Evolutionary conservation across 345 rosid species (phyloP).

Genomic region (Eucalyptus rudis): DNA sequence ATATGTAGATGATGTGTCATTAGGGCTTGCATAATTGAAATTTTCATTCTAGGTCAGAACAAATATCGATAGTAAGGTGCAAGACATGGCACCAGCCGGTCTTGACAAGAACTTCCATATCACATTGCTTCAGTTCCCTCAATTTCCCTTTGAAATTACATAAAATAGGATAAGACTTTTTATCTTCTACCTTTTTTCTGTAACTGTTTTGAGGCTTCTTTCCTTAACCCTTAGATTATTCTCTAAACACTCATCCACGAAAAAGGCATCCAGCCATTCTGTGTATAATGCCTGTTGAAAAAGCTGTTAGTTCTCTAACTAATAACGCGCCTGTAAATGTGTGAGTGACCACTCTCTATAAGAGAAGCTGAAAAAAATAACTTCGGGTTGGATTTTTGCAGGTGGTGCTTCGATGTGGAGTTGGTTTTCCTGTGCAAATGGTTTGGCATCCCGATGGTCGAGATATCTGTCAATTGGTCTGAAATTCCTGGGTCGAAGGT

Average conservation of each 20-base stretch:
- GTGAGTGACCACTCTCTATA: not conserved
- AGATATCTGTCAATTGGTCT: slow-evolving; percentile 89
- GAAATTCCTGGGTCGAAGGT: slow-evolving; percentile 98
- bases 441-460: slow-evolving; percentile 58
- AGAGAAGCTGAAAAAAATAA: not conserved
- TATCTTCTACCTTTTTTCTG: not conserved
- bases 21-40: not conserved
- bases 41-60: not conserved
- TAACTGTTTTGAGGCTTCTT: not conserved
- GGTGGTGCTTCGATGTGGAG: slow-evolving; percentile 99
- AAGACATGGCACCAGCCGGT: not conserved
- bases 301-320: not conserved
- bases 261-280: not conserved
- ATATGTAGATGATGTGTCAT: not conserved
- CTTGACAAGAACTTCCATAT: not conserved
- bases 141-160: not conserved
- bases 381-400: slow-evolving; percentile 4
- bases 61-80: not conserved
- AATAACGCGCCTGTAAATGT: not conserved
- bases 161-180: not conserved
- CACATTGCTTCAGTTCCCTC: not conserved
- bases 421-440: slow-evolving; percentile 80
- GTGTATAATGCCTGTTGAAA: not conserved
- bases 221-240: not conserved
- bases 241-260: not conserved